Percentiles rank a stretch among this genome's conserved stretches.
These are phyloP conservation scores for Nannochloris sp. DNA, from an alignment of 139 green algal species.

Conservation along the genomic window DNA sequence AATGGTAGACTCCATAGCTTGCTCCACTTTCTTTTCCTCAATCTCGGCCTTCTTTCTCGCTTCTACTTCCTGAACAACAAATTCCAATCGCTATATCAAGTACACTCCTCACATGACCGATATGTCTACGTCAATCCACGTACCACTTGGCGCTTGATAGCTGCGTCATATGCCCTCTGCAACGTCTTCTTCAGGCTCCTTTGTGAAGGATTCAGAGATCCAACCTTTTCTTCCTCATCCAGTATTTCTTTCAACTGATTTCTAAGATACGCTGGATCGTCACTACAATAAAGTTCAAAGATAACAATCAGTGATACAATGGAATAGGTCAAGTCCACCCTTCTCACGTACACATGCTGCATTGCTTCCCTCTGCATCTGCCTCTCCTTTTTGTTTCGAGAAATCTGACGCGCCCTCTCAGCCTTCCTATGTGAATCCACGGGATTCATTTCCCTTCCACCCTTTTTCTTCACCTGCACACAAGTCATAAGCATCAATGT, in stretches of 20 bases:
- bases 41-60: no score
- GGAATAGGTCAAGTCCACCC: no score
- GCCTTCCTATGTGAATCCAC: constrained; percentile 51
- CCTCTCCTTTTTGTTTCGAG: constrained; percentile 75
- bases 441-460: constrained; percentile 35
- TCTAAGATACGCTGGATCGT: constrained; percentile 23
- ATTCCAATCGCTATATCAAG: not conserved
- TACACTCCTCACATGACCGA: not conserved
- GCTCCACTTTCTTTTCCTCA: no score
- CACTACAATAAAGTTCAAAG: constrained; percentile 4
- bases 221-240: constrained; percentile 60
- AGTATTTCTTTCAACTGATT: constrained; percentile 65
- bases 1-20: no score
- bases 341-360: constrained; percentile 10
- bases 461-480: constrained; percentile 48
- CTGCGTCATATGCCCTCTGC: constrained; percentile 69
- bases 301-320: no score
- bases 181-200: constrained; percentile 75
- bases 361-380: constrained; percentile 63
- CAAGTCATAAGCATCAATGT: not conserved
- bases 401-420: constrained; percentile 70
- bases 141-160: constrained; percentile 69
- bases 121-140: not conserved
- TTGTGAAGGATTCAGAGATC: constrained; percentile 45
- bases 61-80: no score